Evolutionary conservation across 129 eudicot genomes (phyloP), one percentile per base, ranked within the genome.

Genomic region (Rutidosis leptorrhynchoides): DNA sequence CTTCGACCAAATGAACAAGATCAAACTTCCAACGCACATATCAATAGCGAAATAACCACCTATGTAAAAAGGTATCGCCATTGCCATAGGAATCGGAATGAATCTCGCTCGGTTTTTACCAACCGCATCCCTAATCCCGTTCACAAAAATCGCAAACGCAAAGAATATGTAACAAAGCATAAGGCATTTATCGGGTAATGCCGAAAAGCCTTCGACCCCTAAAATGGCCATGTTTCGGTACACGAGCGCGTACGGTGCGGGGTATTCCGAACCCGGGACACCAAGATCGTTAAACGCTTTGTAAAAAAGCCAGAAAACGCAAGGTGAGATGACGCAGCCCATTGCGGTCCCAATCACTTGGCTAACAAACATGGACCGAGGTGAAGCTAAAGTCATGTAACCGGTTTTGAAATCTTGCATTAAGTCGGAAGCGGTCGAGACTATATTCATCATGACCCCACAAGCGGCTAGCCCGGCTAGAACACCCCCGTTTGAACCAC

Each of bases 361-460:
- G 88, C 95, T 89, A 52, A 89, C 81, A 30, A 93, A 93, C 99
- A 93, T 93, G 21, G 99, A 93, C 74, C 96, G 30, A 1, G 99
- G 99, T 62, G 99, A 93, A 35, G 96, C 92, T n/a, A 93, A 67
- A 23, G 99, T 89, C 96, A 93, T 33, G 80, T 93, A 89, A 8
- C 99, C 99, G 0, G 99, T 93, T 35, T 93, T 93, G 77, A 93
- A 93, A 70, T 93, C 99, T 67, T 89, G 96, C 68, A 70, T 86
- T 16, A 93, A 81, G 79, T 88, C 98, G 0, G 96, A 85, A 33
- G 96, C 98, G 21, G 98, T 93, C 0, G 96, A 74, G 27, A 89
- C 96, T 2, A 93, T 93, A 71, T 93, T 93, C 96, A 93, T 93
- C 96, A 93, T 93, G 78, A 86, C 95, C n/a, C 99, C 99, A 56